phyloP scores from a whole-genome alignment of 768 basidiomycete genomes.

The Mycena kentingensis region DNA sequence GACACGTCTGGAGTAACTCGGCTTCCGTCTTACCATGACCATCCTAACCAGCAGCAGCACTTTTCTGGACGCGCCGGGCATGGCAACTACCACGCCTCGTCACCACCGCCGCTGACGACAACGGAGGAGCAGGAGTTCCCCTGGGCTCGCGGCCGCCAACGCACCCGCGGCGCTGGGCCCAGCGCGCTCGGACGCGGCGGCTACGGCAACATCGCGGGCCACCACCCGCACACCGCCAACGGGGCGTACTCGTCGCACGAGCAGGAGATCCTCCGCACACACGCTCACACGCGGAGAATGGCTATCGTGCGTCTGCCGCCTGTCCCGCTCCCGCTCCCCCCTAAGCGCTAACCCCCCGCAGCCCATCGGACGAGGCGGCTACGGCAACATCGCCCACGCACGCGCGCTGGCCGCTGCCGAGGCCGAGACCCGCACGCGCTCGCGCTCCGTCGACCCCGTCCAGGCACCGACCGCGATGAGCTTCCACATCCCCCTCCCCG shows the following conservation, averaged over 20 bases:
- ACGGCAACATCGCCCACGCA: slow-evolving; percentile 17
- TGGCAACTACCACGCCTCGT: slow-evolving; percentile 8
- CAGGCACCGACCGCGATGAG: slow-evolving; percentile 11
- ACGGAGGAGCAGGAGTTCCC: slow-evolving; percentile 4
- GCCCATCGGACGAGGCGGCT: slow-evolving; percentile 20
- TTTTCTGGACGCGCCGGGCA: slow-evolving; percentile 6
- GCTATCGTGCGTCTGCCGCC: slow-evolving; percentile 9
- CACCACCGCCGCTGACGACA: background rate
- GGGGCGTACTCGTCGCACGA: slow-evolving; percentile 17
- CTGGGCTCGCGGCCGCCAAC: slow-evolving; percentile 17
- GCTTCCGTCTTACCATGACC: background rate
- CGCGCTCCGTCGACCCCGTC: slow-evolving; percentile 17
- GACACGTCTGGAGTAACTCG: background rate
- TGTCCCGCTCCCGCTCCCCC: background rate
- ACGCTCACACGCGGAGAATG: slow-evolving; percentile 10
- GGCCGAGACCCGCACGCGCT: slow-evolving; percentile 1
- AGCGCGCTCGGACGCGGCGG: slow-evolving; percentile 18
- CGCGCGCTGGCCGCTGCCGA: slow-evolving; percentile 5
- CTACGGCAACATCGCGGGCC: slow-evolving; percentile 13
- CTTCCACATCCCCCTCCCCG: slow-evolving; percentile 10
- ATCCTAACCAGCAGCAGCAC: background rate
- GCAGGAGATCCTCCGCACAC: slow-evolving; percentile 16
- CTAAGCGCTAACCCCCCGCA: background rate
- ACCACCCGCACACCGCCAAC: slow-evolving; percentile 32
- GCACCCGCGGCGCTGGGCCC: slow-evolving; percentile 8